Conservation (phyloP, 176 grass and related monocot genomes). For the Bromus sterilis region DNA sequence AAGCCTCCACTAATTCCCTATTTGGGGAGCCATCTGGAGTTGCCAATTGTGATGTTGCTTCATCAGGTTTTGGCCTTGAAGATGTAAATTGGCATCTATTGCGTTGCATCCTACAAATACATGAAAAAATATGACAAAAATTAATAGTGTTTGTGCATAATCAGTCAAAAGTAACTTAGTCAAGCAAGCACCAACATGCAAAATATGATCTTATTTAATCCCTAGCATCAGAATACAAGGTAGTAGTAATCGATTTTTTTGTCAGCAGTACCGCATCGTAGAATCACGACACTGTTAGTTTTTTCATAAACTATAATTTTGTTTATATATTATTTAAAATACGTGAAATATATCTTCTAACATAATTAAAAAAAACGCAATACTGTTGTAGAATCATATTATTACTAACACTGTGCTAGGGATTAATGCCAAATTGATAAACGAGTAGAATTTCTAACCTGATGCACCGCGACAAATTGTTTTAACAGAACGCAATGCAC, state of each 20-base stretch:
- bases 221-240: not conserved
- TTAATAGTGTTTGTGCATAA: not conserved
- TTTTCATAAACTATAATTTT: not conserved
- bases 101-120: slow-evolving; percentile 81
- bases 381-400: not conserved
- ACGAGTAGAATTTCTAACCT: not conserved
- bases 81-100: slow-evolving; percentile 96
- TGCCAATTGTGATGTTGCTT: slow-evolving; percentile 34
- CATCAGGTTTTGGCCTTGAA: slow-evolving; percentile 79
- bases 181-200: not conserved
- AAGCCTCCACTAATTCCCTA: slow-evolving; percentile 72
- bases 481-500: not conserved
- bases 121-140: not conserved
- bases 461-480: not conserved
- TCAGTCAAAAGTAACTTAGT: not conserved
- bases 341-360: not conserved
- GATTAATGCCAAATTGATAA: not conserved
- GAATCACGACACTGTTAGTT: not conserved
- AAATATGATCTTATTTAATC: not conserved
- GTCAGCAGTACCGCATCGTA: not conserved
- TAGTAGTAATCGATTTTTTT: not conserved
- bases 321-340: not conserved
- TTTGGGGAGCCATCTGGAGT: slow-evolving; percentile 52
- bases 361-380: not conserved
- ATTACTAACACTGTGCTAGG: not conserved